Evolutionary conservation across 257 asterid species (phyloP).

Genomic region (Solanum gracilifrons): DNA sequence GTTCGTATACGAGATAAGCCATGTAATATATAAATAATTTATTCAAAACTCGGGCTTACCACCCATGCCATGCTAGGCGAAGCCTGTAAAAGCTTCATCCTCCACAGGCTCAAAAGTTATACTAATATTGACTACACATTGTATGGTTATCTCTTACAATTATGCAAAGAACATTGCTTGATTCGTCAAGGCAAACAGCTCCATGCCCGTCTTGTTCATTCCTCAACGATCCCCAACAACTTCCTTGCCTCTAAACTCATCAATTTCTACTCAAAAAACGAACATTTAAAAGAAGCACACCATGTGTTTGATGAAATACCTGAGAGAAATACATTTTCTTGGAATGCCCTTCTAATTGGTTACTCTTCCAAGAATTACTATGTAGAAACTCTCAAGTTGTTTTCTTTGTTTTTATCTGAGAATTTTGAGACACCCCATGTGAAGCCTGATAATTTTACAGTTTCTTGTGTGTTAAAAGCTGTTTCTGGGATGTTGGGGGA

Average conservation of each 20-base stretch:
- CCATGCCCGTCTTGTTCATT: conserved; percentile 51
- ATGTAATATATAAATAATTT: no score
- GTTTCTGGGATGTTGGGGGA: conserved; percentile 38
- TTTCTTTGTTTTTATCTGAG: conserved; percentile 13
- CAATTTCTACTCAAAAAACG: conserved; percentile 35
- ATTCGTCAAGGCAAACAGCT: conserved; percentile 59
- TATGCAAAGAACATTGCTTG: conserved; percentile 49
- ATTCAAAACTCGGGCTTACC: background rate
- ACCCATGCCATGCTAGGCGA: background rate
- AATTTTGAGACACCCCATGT: conserved; percentile 15
- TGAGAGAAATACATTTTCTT: conserved; percentile 52
- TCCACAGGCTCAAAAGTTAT: background rate
- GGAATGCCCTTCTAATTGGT: conserved; percentile 71
- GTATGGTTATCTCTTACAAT: conserved; percentile 53
- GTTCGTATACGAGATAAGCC: no score
- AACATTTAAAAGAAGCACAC: conserved; percentile 33
- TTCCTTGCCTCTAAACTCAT: conserved; percentile 79
- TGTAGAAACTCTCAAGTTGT: conserved; percentile 33
- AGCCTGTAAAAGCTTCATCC: background rate
- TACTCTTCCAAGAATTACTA: conserved; percentile 33
- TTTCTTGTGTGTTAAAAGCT: conserved; percentile 70
- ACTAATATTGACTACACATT: conserved; percentile 23
- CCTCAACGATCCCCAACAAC: conserved; percentile 44
- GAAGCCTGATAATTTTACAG: conserved; percentile 50
- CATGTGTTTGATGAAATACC: conserved; percentile 78